Evolutionary conservation across 2,329 filamentous ascomycete genomes (phyloP).

Genomic region (Boeremia lycopersici): DNA sequence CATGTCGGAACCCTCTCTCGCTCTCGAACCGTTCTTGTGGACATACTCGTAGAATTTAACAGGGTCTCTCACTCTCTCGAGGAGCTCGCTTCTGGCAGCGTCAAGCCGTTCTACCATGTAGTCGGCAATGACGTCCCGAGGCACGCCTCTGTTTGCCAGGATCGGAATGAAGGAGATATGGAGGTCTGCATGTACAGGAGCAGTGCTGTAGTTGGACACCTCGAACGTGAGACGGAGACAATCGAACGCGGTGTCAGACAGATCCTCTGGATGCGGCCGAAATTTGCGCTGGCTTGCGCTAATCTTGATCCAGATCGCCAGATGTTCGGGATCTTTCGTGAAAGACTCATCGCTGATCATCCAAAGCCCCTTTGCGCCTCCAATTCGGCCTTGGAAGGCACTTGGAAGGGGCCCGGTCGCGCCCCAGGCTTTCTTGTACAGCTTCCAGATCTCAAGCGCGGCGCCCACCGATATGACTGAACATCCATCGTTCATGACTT

Average conservation of each 20-base stretch:
- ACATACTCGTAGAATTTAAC: constrained; percentile 58
- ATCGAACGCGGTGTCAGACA: constrained; percentile 52
- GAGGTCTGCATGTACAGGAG: constrained; percentile 60
- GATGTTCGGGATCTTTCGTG: constrained; percentile 49
- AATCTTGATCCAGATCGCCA: constrained; percentile 67
- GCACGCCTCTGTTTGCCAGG: constrained; percentile 63
- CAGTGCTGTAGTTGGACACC: constrained; percentile 58
- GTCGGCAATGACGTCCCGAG: constrained; percentile 53
- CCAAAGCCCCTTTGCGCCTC: constrained; percentile 79
- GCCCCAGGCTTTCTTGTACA: constrained; percentile 59
- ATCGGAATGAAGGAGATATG: constrained; percentile 74
- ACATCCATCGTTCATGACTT: constrained; percentile 62
- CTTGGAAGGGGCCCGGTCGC: constrained; percentile 70
- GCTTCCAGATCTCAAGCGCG: constrained; percentile 58
- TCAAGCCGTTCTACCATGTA: constrained; percentile 59
- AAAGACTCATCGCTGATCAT: constrained; percentile 61
- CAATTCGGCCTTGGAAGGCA: constrained; percentile 72
- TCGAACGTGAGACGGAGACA: constrained; percentile 68
- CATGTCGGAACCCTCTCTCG: constrained; percentile 23
- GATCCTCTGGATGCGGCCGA: constrained; percentile 54
- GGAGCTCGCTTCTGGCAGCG: constrained; percentile 59
- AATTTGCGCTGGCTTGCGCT: constrained; percentile 73
- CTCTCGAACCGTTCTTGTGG: constrained; percentile 47
- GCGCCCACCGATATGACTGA: constrained; percentile 67
- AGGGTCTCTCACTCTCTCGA: constrained; percentile 58